Base-by-base conservation (phyloP, 805 yeast species). In the Zygoascus ofunaensis region DNA sequence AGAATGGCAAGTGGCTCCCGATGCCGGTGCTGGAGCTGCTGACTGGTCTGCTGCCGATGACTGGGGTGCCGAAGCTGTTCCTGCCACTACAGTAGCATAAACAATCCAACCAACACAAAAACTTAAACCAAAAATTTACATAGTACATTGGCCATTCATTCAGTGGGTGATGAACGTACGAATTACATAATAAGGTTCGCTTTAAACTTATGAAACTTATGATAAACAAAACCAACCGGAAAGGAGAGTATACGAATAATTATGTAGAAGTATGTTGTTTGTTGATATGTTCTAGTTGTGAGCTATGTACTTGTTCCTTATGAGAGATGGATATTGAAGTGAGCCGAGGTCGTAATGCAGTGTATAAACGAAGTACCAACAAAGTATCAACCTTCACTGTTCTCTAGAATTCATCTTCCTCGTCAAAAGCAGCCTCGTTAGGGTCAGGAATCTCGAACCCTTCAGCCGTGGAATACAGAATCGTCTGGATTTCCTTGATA, bases 381-480 rank as follows among this genome's bases (percentile, higher is more conserved):
- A n/a, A n/a, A n/a, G n/a, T n/a, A n/a, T n/a, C n/a, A n/a, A n/a
- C n/a, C n/a, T n/a, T n/a, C n/a, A n/a, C n/a, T n/a, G n/a, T n/a
- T n/a, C n/a, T n/a, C n/a, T n/a, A n/a, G n/a, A 42, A 35, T 18
- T 36, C 41, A 20, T 42, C 35, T 26, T 32, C 30, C 28, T 15
- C 42, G 3, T 23, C 42, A 10, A 19, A 35, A 14, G 14, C 17
- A 10, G 8, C 37, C 14, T 34, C 37, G 17, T 8, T n/a, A 34
- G 37, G 37, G 3, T 45, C 42, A n/a, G 80, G 80, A 20, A 73
- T 71, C 55, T 79, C 82, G 57, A 87, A 87, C 1, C 95, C 94
- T 50, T 84, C 94, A 44, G 84, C 87, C 0, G 94, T 82, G 4
- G 82, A 74, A 55, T 85, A 89, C 50, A 89, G 64, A 10, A 86